Base-by-base conservation (phyloP, 2,329 filamentous ascomycete species). In the Lachnellula cervina region DNA sequence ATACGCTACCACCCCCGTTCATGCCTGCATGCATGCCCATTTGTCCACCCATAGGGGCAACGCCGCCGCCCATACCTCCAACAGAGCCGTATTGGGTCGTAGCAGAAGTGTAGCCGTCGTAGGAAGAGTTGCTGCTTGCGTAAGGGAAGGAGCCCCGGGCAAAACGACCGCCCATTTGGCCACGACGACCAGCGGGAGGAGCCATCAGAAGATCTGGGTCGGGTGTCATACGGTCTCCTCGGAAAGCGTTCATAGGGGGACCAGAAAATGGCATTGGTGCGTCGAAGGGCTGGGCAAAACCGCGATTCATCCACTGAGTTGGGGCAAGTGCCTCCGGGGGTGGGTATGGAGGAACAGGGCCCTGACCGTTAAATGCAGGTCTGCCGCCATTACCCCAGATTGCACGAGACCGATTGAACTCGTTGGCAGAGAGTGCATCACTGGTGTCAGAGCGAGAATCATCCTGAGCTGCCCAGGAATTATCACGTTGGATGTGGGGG, bases 381-480 rank as follows among this genome's bases (percentile, higher is more conserved):
- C 80, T 81, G 38, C 51, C 55, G 28, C 55, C 58, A 44, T 71
- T 77, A 59, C 72, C 76, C 82, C 83, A 86, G 53, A 84, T 81
- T 49, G 76, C 77, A 43, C 80, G 77, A 54, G 77, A 69, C 49
- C 80, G 79, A 55, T 75, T 79, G 68, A 82, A 81, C 4, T 76
- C 75, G 40, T 75, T 76, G 21, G 74, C 66, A 16, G 81, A 78
- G 51, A 81, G 61, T 35, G 76, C 69, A 61, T 86, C 83, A 65
- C 78, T 80, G 35, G 76, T 76, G 55, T 86, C 82, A 11, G 81
- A 81, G 51, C 77, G 76, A 62, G 72, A 69, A 66, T 86, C 83
- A 19, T 86, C 82, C 44, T 66, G 66, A 49, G 64, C 68, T 9
- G 74, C 66, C 84, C 84, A 87, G 38, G 73, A 72, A 59, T 69